Evolutionary conservation across 2,329 filamentous ascomycete species (phyloP), one percentile per base, ranked within the genome.

Genomic region (Trichoderma pleuroti): DNA sequence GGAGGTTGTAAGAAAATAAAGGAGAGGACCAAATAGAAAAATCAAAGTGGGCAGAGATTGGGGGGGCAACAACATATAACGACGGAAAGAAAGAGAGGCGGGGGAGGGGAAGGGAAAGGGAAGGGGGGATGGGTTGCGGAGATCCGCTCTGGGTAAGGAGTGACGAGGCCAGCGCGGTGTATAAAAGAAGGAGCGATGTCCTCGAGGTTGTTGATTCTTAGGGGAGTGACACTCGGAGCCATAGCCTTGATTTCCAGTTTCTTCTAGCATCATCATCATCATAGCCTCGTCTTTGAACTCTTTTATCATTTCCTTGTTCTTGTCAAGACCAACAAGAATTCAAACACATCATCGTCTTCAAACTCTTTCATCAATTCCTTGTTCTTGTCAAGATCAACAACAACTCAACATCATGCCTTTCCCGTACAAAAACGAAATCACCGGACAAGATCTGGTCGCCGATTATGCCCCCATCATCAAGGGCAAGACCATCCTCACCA

Each of bases 401-500:
- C 10, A 34, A 39, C 18, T 59, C 21, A 54, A 54, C 42, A 71
- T 28, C 26, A 71, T 71, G 70, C 65, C 70, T 71, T 59, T 30
- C n/a, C 65, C 70, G 0, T 71, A 63, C 21, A 42, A 46, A 8
- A 28, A 60, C 2, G 26, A 63, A 6, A 57, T 68, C 10, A 68
- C 63, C 14, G 70, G 59, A 72, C 72, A 73, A 18, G 75, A 78
- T 7, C 75, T 82, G 30, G 74, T 75, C 52, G 70, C 73, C 34
- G 74, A 75, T 66, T 81, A 78, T 57, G 72, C 77, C 63, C 26
- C 71, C 21, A 72, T 76, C 18, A 81, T 83, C 75, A 77, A 75
- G 32, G 76, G 76, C 68, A 83, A 82, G 59, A 77, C 75, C 5
- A 76, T 85, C 64, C 77, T 85, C 52, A 79, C 81, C 3, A 85